Base-by-base conservation (phyloP, 2,329 filamentous ascomycete genomes). In the Pezicula carpinea region DNA sequence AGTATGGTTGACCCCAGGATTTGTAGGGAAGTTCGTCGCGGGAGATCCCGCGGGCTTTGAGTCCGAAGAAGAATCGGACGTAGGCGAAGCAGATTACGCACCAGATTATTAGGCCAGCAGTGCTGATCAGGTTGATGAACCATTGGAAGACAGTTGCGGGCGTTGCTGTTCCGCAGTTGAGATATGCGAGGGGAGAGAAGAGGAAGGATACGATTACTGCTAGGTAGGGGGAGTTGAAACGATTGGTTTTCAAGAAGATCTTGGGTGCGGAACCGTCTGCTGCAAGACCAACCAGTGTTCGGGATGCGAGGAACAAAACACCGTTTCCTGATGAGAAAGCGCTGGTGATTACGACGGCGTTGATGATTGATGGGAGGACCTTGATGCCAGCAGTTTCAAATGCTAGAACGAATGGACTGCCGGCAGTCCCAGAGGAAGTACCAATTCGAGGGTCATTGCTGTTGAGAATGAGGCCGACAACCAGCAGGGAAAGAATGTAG, bases 341-440 rank as follows among this genome's bases (percentile, higher is more conserved):
- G 0, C 82, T 85, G 0, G 81, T 85, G 56, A 89, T 74, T 57
- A 90, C 83, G 33, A 89, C 73, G 34, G 84, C 85, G 62, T 90
- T 90, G 65, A 90, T 82, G 44, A 90, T 76, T 8, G 79, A 80
- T 0, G 84, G 82, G 8, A 89, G 76, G 5, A 75, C 82, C 3
- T 71, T 72, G 47, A 89, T 81, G 1, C 82, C 79, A 2, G 85
- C 85, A 17, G 79, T 76, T 11, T 76, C 71, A 40, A 83, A 81
- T 18, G 85, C 85, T 52, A 89, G 85, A 47, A 89, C 84, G 59
- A 83, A 87, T 15, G 82, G 83, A 67, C 59, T 77, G 71, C 3
- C 73, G 73, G 75, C 71, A 19, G 64, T 69, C 31, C 69, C 72
- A 22, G 65, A 69, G 14, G 61, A 61, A 42, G 67, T 58, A 57